Base-by-base conservation (phyloP, 768 basidiomycete genomes). In the Kwoniella botswanensis region DNA sequence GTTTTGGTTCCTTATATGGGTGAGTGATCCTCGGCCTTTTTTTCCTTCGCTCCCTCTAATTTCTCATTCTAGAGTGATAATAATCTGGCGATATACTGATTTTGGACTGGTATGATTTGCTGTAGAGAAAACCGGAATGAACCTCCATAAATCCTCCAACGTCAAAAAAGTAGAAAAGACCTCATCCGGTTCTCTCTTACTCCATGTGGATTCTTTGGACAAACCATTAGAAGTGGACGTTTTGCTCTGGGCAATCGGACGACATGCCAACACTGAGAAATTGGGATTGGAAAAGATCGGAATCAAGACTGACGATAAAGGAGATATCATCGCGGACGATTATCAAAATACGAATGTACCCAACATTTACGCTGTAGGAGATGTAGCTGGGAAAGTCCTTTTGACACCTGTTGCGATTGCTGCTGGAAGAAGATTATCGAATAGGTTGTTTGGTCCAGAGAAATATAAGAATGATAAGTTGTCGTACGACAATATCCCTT, bases 371-470 rank as follows among this genome's bases (percentile, higher is more conserved):
- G 89, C 94, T 2, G 90, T 98, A 67, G 97, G 97, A 2, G 97
- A 99, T 80, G 93, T 94, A 22, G 89, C 89, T 74, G 97, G 97
- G 71, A 95, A 97, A 84, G 92, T 89, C 54, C 86, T 96, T 42
- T 87, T 99, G 70, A 99, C 97, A 4, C 97, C 97, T 17, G 97
- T 99, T 11, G 97, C 97, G 53, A 96, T 99, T 68, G 96, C 96
- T 59, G 97, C 97, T 17, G 97, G 94, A 22, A 86, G 97, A 70
- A 86, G 94, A 71, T 86, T 98, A 50, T 87, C 91, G 65, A 98
- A 98, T 85, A 86, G 97, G 70, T 85, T 98, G 57, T 99, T 93
- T 78, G 97, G 97, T 11, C 90, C 90, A 2, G 88, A 89, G 71
- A 87, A 92, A 84, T 95, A 87, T 88, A 94, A 92, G 86, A 82